A percentile compares a stretch with the other conserved stretches of the same genome.
Evolutionary conservation across 306 rosid genomes (phyloP).

Genomic region (Citrullus mucosospermus): DNA sequence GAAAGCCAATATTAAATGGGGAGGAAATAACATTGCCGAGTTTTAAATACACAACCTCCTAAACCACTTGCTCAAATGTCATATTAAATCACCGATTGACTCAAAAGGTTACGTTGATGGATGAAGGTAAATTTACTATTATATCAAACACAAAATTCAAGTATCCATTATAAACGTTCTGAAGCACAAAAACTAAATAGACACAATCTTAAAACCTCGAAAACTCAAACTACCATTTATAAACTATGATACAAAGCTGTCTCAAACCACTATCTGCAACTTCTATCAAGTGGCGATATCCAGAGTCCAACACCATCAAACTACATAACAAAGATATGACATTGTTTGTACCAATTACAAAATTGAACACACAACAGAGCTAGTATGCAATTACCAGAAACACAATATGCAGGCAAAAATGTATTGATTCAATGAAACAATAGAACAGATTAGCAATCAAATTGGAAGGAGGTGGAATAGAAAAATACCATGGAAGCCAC

Average conservation of each 20-base stretch:
- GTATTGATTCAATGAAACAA: background rate
- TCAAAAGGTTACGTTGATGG: too few relatives aligned
- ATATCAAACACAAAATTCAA: background rate
- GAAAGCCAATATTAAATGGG: too few relatives aligned
- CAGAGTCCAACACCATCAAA: background rate
- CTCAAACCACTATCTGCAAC: background rate
- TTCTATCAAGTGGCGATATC: background rate
- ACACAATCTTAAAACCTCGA: background rate
- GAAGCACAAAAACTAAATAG: background rate
- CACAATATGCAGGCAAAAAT: background rate
- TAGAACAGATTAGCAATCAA: background rate
- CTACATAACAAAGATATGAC: background rate
- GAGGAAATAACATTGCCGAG: too few relatives aligned
- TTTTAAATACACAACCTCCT: too few relatives aligned
- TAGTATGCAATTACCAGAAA: background rate
- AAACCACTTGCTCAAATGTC: too few relatives aligned
- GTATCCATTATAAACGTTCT: background rate
- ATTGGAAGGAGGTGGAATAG: background rate
- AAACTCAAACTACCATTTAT: background rate
- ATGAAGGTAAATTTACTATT: too few relatives aligned
- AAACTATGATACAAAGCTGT: background rate
- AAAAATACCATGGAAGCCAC: conserved; percentile 46
- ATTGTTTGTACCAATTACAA: background rate
- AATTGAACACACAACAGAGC: background rate
- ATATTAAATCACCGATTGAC: too few relatives aligned